Percentiles rank a stretch among this genome's conserved stretches.
phyloP scores from a whole-genome alignment of 2,329 filamentous ascomycete species.

The Penicillium griseofulvum region DNA sequence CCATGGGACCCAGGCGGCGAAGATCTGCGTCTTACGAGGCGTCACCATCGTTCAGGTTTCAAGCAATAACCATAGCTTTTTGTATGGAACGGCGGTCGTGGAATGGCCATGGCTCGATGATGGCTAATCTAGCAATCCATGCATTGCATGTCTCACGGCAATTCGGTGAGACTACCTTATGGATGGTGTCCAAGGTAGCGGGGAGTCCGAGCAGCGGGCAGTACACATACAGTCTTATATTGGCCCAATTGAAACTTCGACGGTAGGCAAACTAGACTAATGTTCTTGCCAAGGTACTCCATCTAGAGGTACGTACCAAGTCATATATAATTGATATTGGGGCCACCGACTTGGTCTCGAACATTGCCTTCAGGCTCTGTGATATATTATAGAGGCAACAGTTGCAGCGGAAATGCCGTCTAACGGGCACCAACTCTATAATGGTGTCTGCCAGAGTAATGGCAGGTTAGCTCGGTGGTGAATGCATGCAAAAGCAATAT shows the following conservation, averaged over 20 bases:
- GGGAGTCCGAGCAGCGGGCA: not conserved
- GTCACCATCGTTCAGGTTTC: conserved; percentile 1
- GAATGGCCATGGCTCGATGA: conserved; percentile 20
- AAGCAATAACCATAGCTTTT: conserved; percentile 16
- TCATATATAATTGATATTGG: not conserved
- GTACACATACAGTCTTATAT: conserved; percentile 10
- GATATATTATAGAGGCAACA: not conserved
- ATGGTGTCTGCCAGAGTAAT: not conserved
- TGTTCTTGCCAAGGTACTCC: not conserved
- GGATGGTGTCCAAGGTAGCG: not conserved
- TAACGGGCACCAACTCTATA: not conserved
- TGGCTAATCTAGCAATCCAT: conserved; percentile 10
- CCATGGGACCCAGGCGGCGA: conserved; percentile 10
- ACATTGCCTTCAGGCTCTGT: not conserved
- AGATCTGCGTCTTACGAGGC: conserved; percentile 15
- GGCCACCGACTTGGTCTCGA: not conserved
- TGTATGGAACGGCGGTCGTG: conserved; percentile 13
- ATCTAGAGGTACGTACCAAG: not conserved
- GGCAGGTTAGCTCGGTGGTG: not conserved
- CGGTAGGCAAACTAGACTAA: not conserved
- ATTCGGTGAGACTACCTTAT: conserved; percentile 15
- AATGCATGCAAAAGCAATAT: not conserved
- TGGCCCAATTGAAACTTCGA: conserved; percentile 19
- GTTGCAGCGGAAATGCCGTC: not conserved
- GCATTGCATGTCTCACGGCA: conserved; percentile 18